Evolutionary conservation across 2,329 filamentous ascomycete species (phyloP).

Genomic region (Claviceps lovelessii): DNA sequence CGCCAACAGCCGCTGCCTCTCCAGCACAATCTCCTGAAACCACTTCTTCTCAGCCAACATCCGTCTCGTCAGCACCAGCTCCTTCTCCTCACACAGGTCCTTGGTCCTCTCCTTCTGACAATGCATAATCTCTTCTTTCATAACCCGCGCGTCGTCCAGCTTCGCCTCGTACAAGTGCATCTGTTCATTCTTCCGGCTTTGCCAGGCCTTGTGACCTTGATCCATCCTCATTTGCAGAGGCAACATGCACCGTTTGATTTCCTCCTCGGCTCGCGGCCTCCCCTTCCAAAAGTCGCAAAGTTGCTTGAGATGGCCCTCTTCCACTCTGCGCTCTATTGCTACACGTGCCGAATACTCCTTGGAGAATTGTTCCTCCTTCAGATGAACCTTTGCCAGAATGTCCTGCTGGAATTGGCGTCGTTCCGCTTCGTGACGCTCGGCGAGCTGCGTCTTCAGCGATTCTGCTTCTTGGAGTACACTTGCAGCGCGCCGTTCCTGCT

Average conservation of each 20-base stretch:
- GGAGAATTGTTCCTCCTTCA: conserved; percentile 21
- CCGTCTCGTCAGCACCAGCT: conserved; percentile 18
- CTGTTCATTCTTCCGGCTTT: conserved; percentile 26
- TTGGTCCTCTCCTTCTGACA: conserved; percentile 20
- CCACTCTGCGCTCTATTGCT: conserved; percentile 26
- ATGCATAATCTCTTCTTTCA: conserved; percentile 29
- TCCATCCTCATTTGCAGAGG: conserved; percentile 27
- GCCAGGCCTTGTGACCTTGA: conserved; percentile 24
- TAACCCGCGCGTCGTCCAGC: conserved; percentile 25
- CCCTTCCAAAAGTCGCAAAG: conserved; percentile 26
- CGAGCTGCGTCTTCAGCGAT: conserved; percentile 16
- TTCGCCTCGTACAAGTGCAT: conserved; percentile 20
- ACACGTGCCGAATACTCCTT: conserved; percentile 28
- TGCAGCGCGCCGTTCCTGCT: conserved; percentile 23
- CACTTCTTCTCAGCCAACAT: conserved; percentile 32
- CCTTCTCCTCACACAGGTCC: conserved; percentile 15
- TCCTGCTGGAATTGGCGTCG: conserved; percentile 14
- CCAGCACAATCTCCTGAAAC: conserved; percentile 29
- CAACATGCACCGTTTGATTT: conserved; percentile 20
- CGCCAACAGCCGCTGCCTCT: conserved; percentile 28
- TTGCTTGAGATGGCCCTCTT: conserved; percentile 27
- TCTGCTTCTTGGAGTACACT: conserved; percentile 13
- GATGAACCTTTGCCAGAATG: conserved; percentile 16
- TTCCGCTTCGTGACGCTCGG: conserved; percentile 20
- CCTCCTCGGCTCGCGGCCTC: conserved; percentile 18